Base-by-base conservation (phyloP, 495 filamentous ascomycete genomes). In the Pyronema domesticum region DNA sequence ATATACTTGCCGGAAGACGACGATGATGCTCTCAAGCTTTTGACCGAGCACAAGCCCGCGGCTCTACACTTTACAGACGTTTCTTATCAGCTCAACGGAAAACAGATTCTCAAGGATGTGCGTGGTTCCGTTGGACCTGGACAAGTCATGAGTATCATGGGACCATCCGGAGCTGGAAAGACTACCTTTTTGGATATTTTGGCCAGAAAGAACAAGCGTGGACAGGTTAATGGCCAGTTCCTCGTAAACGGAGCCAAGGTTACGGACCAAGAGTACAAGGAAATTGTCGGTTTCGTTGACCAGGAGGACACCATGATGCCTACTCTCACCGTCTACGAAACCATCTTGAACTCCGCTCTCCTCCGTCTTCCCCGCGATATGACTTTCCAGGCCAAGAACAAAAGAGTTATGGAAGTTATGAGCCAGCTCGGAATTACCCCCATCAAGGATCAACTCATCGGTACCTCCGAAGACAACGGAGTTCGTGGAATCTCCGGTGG, bases 271-370 rank as follows among this genome's bases (percentile, higher is more conserved):
- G 87, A 95, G 34, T 98, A 86, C 68, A 85, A 83, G 65, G 86
- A 75, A 57, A 88, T 95, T 60, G 81, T 94, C 47, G 91, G 91
- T 44, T 98, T 98, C 60, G 91, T 98, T 35, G 93, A 98, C 59
- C 91, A 98, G 68, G 91, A 96, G 60, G 91, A 96, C 62, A 94
- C 89, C 6, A 94, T 98, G 88, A 76, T 98, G 51, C 82, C 91
- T 3, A 98, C 91, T 6, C 71, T 98, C 60, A 98, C 93, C 1
- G 93, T 98, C 14, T 94, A 98, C 67, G 91, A 98, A 70, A 96
- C 93, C 8, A 96, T 98, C 57, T 72, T 95, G 58, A 95, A 86
- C 36, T 95, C 88, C 64, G 91, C 91, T 13, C 72, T 96, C 15
- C 79, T 98, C 47, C 77, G 91, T 58, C 74, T 98, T 33, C 91